Evolutionary conservation across 495 filamentous ascomycete species (phyloP), one percentile per base, ranked within the genome.

Genomic region (Hyaloscypha finlandica): DNA sequence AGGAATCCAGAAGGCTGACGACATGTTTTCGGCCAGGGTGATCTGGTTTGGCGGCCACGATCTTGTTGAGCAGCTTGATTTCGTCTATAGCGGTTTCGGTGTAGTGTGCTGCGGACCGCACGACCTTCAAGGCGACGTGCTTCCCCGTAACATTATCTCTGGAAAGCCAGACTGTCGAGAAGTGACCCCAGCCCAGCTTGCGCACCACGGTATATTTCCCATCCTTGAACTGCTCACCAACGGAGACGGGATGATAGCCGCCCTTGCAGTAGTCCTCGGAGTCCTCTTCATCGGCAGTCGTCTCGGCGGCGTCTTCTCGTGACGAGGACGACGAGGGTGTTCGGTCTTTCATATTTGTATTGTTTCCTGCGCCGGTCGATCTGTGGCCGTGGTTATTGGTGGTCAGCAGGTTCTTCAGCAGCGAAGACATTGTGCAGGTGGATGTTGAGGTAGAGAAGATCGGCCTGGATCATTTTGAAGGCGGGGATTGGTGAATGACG

Each of bases 201-300:
- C 95, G 90, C 74, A 97, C 92, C 51, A 99, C 88, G 6, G 94
- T 93, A 79, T 99, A 99, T 76, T 92, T 93, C 64, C 93, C 95
- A 75, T 98, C 92, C 74, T 99, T 99, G 85, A 97, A 99, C 70
- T 91, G 90, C 79, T 99, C 95, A 62, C 95, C 95, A 58, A 97
- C 90, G 61, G 84, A 83, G 32, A 98, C 96, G 0, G 95, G 95
- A 74, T 99, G 95, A 75, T 99, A 99, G 42, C 95, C 95, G 68
- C 95, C 95, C 78, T 97, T 98, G 83, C 94, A 97, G 80, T 99
- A 99, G 76, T 99, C 95, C 76, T 99, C 95, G 33, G 93, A 97
- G 74, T 98, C 96, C 79, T 99, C 95, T 79, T 99, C 95, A 71
- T 99, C 95, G 59, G 95, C 96, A 6, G 95, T 96, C 71, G 94